Base-by-base conservation (phyloP, 768 basidiomycete species). In the Serendipita indica region DNA sequence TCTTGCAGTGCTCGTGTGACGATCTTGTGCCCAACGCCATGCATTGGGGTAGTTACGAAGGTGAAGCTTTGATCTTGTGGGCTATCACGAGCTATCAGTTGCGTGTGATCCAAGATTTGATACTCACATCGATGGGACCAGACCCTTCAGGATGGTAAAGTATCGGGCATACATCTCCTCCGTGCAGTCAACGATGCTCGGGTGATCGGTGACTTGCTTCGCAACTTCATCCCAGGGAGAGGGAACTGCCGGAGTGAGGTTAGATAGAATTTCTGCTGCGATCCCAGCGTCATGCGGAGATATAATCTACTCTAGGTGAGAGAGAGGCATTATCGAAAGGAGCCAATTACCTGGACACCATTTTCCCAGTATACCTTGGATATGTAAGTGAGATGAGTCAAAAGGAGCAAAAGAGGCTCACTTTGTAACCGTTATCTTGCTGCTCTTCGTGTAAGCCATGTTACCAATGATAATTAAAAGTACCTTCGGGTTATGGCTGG, bases 381-480 rank as follows among this genome's bases (percentile, higher is more conserved):
- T 22, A 22, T 27, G 25, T 58, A 30, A 37, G 52, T 45, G 57
- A 37, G 62, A 35, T 27, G 41, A 54, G 14, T 43, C 16, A 4
- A 22, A 45, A 59, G 3, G 49, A 58, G 57, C n/a, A 0, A 16
- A 34, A 14, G 37, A 39, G 18, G 57, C 65, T 60, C 46, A 81
- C 88, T 71, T 92, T 93, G 71, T 85, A 91, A 2, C 89, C 89
- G 67, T 93, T 93, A 65, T 92, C 89, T 66, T 85, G 70, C 85
- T 89, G 56, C 14, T 46, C n/a, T 6, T 2, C 33, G 34, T 13
- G 58, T 6, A 45, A 35, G 61, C 27, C 22, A 35, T 39, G 27
- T 43, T 3, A 43, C 61, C 3, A 62, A 35, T 37, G 33, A 28
- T 64, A 14, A 12, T 30, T 13, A 18, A 54, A 16, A 54, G 18